Conservation (phyloP, 257 asterid species). For the Avicennia marina region DNA sequence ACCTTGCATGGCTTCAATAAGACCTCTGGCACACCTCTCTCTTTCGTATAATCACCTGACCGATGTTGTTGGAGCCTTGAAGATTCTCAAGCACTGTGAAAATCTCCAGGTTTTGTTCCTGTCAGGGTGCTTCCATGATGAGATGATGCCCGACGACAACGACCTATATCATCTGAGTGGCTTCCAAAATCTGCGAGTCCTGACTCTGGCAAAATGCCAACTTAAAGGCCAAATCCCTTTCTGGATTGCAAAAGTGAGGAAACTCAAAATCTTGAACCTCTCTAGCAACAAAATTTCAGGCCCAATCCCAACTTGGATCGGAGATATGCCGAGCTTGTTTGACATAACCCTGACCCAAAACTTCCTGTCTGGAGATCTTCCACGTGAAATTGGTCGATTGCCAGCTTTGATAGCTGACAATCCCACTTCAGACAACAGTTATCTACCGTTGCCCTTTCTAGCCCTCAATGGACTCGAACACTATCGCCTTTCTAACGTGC, state of each 20-base stretch:
- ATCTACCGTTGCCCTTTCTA: conserved; percentile 37
- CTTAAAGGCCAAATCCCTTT: conserved; percentile 38
- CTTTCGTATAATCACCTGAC: conserved; percentile 35
- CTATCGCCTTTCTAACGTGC: conserved; percentile 43
- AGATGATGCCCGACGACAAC: conserved; percentile 31
- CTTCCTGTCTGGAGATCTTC: conserved; percentile 32
- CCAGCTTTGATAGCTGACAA: conserved; percentile 34
- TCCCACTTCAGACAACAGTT: conserved; percentile 34
- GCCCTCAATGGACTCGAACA: conserved; percentile 32
- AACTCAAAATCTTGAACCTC: conserved; percentile 40
- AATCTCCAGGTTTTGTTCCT: conserved; percentile 42
- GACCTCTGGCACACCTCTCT: conserved; percentile 30
- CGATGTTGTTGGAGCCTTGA: conserved; percentile 33
- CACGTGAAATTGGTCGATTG: conserved; percentile 28
- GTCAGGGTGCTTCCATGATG: conserved; percentile 42
- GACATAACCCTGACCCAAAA: conserved; percentile 39
- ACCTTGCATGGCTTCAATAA: conserved; percentile 35
- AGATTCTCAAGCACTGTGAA: conserved; percentile 30
- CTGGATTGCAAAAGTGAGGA: conserved; percentile 35
- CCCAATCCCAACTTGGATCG: conserved; percentile 42
- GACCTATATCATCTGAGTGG: conserved; percentile 20
- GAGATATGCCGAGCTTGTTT: conserved; percentile 37
- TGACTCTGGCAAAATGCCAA: conserved; percentile 39
- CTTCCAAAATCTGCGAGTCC: conserved; percentile 36
- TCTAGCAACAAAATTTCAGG: conserved; percentile 42